Evolutionary conservation across 2,329 filamentous ascomycete species (phyloP).

Genomic region (Fusarium algeriense): DNA sequence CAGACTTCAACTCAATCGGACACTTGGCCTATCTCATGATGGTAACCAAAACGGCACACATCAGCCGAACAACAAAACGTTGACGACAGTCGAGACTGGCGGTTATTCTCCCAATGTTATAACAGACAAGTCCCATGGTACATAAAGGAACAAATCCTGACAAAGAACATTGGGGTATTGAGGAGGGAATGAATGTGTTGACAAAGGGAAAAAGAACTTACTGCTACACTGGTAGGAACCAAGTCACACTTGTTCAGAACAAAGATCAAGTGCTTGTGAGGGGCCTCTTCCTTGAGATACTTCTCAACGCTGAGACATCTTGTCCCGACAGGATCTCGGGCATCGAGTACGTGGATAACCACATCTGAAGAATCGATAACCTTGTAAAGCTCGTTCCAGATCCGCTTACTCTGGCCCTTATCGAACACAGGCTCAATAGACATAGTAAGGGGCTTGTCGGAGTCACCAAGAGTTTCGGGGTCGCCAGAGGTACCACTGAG

Average conservation of each 20-base stretch:
- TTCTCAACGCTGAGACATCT: slow-evolving; percentile 84
- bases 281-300: slow-evolving; percentile 91
- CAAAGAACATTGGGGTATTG: slow-evolving; percentile 73
- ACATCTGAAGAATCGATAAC: slow-evolving; percentile 97
- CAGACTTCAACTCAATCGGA: slow-evolving; percentile 96
- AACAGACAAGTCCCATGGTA: slow-evolving; percentile 91
- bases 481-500: slow-evolving; percentile 77
- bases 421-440: slow-evolving; percentile 89
- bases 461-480: slow-evolving; percentile 62
- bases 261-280: slow-evolving; percentile 86
- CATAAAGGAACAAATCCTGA: slow-evolving; percentile 86
- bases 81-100: slow-evolving; percentile 58
- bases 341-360: slow-evolving; percentile 93
- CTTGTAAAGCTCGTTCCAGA: slow-evolving; percentile 97
- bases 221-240: slow-evolving; percentile 90
- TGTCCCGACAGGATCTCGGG: slow-evolving; percentile 89
- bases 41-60: slow-evolving; percentile 88
- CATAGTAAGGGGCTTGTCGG: slow-evolving; percentile 61
- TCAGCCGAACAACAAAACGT: slow-evolving; percentile 67
- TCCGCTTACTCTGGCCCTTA: slow-evolving; percentile 94
- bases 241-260: slow-evolving; percentile 72
- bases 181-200: slow-evolving; percentile 53
- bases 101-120: slow-evolving; percentile 97
- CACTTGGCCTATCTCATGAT: slow-evolving; percentile 83
- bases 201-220: slow-evolving; percentile 70